Evolutionary conservation across 2,329 filamentous ascomycete species (phyloP), one percentile per base, ranked within the genome.

Genomic region (Zymoseptoria ardabiliae): DNA sequence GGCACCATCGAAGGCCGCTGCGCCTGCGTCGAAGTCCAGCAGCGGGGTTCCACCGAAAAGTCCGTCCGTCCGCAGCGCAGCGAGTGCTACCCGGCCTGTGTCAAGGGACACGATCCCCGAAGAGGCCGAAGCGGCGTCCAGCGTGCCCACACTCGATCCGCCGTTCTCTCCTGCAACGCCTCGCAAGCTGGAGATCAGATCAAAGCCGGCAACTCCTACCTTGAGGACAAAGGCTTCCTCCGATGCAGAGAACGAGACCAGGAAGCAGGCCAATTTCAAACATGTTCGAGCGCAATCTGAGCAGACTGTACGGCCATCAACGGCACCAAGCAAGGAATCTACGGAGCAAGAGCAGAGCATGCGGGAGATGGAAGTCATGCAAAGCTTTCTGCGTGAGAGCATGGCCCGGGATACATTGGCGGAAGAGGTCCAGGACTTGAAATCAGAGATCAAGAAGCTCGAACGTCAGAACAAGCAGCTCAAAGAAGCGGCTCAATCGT

Each of bases 351-450:
- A 67, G 58, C 65, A 66, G 53, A 61, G 57, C 20, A 57, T 62
- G 57, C 61, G 66, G 10, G 68, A 70, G 55, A 67, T 68, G 63
- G 64, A 70, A 55, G 58, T 69, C 23, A 65, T 70, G 62, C 67
- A 69, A 56, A 67, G 61, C 55, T 60, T 70, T 55, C 55, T 70
- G 49, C 66, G 68, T 6, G 67, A 70, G 52, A 65, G 58, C 50
- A 66, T 65, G 25, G 62, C 59, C 45, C 59, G 64, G 20, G 68
- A 70, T 53, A 61, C 57, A 10, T 55, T 70, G 62, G 55, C 61
- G 51, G 58, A 61, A 17, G 66, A 68, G 56, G 65, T 68, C 52
- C 58, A 57, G 35, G 63, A 69, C 19, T 60, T 71, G 53, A 66
- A 67, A 53, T 54, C 62, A 21, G 65, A 71, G 57, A 58, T 67